Evolutionary conservation across 2,329 filamentous ascomycete genomes (phyloP).

Genomic region (Zopfia rhizophila): DNA sequence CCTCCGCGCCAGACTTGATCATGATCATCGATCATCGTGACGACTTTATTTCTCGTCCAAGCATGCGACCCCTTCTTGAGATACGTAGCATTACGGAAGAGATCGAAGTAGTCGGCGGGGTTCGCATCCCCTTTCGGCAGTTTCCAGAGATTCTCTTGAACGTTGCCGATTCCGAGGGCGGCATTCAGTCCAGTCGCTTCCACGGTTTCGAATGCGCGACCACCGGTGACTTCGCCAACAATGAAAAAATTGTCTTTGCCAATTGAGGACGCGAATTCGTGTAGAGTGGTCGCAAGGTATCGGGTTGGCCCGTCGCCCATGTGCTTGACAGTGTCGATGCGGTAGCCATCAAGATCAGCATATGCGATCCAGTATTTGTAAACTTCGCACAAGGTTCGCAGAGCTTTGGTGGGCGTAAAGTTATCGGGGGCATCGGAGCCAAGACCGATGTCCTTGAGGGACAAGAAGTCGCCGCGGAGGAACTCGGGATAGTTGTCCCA

Average conservation of each 20-base stretch:
- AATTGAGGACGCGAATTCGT: slow-evolving; percentile 26
- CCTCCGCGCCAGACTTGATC: slow-evolving; percentile 18
- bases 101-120: slow-evolving; percentile 29
- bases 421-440: slow-evolving; percentile 17
- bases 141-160: slow-evolving; percentile 30
- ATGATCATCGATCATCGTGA: slow-evolving; percentile 34
- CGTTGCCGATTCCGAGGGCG: slow-evolving; percentile 32
- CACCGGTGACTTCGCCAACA: slow-evolving; percentile 32
- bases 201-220: slow-evolving; percentile 28
- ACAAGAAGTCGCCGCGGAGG: slow-evolving; percentile 31
- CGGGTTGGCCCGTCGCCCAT: slow-evolving; percentile 33
- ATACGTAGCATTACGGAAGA: slow-evolving; percentile 30
- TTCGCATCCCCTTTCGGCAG: slow-evolving; percentile 23
- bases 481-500: slow-evolving; percentile 33
- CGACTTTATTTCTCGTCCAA: slow-evolving; percentile 32
- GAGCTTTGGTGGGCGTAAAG: slow-evolving; percentile 25
- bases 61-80: slow-evolving; percentile 23
- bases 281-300: slow-evolving; percentile 28
- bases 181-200: slow-evolving; percentile 30
- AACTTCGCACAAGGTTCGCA: slow-evolving; percentile 24
- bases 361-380: slow-evolving; percentile 39
- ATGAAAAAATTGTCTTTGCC: slow-evolving; percentile 34
- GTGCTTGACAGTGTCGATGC: slow-evolving; percentile 37
- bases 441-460: slow-evolving; percentile 30
- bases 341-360: slow-evolving; percentile 31